Evolutionary conservation across 495 filamentous ascomycete species (phyloP).

Genomic region (Penicillium steckii): DNA sequence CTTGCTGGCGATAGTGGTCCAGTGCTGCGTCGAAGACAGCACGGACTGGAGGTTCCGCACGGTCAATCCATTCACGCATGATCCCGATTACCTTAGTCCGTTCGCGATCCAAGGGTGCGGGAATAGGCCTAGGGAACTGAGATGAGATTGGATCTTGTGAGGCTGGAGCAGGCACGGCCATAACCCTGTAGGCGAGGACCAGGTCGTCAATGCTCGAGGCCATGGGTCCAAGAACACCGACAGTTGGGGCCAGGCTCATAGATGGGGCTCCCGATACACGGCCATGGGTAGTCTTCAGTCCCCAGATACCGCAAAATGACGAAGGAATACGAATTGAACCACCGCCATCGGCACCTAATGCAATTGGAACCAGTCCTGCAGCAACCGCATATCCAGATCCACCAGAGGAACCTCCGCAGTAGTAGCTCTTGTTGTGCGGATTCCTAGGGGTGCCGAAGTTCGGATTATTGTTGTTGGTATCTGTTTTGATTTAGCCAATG

Average conservation of each 20-base stretch:
- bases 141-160: conserved; percentile 44
- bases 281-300: conserved; percentile 80
- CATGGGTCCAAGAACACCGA: conserved; percentile 74
- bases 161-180: conserved; percentile 67
- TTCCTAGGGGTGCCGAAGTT: conserved; percentile 78
- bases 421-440: conserved; percentile 77
- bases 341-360: conserved; percentile 82
- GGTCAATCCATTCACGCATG: conserved; percentile 71
- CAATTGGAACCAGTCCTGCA: conserved; percentile 76
- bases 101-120: conserved; percentile 18
- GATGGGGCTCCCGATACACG: conserved; percentile 67
- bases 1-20: conserved; percentile 55
- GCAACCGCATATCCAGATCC: conserved; percentile 78
- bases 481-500: conserved; percentile 41
- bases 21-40: conserved; percentile 59
- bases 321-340: conserved; percentile 82
- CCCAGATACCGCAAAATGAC: conserved; percentile 82
- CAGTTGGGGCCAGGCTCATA: conserved; percentile 56
- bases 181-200: conserved; percentile 74
- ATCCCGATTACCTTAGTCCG: conserved; percentile 63
- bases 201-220: conserved; percentile 76
- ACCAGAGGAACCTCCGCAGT: conserved; percentile 85
- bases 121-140: conserved; percentile 49
- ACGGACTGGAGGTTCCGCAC: conserved; percentile 62
- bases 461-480: conserved; percentile 83